phyloP scores from a whole-genome alignment of 495 filamentous ascomycete genomes.

The Jackrogersella multiformis region DNA sequence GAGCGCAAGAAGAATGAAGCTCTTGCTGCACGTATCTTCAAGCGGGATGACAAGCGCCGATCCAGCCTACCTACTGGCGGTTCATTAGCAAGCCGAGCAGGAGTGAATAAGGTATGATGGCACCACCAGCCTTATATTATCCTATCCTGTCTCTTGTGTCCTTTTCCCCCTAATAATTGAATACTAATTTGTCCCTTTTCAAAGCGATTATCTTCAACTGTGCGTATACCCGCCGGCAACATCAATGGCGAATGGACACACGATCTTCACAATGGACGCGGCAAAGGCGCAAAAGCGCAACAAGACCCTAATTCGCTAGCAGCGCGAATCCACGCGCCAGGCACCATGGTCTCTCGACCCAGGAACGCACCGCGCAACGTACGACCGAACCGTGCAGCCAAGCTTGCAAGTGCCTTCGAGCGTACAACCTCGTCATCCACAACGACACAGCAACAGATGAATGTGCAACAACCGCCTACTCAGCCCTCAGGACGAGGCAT shows the following conservation, averaged over 20 bases:
- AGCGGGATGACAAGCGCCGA: conserved; percentile 63
- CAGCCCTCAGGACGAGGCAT: conserved; percentile 62
- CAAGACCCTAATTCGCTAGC: conserved; percentile 55
- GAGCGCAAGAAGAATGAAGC: conserved; percentile 74
- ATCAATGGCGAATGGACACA: conserved; percentile 67
- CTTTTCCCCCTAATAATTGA: neutral
- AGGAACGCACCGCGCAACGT: conserved; percentile 35
- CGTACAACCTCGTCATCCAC: conserved; percentile 42
- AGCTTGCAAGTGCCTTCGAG: conserved; percentile 36
- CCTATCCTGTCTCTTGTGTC: conserved; percentile 15
- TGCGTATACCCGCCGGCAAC: conserved; percentile 54
- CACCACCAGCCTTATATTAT: conserved; percentile 12
- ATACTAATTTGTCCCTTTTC: conserved; percentile 19
- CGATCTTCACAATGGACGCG: conserved; percentile 57
- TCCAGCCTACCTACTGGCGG: conserved; percentile 63
- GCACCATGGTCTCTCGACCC: conserved; percentile 38
- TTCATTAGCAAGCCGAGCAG: conserved; percentile 78
- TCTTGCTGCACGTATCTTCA: conserved; percentile 76
- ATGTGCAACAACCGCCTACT: conserved; percentile 35
- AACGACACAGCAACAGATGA: conserved; percentile 49
- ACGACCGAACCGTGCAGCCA: conserved; percentile 39
- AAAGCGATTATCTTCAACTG: conserved; percentile 47
- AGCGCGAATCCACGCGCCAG: conserved; percentile 54
- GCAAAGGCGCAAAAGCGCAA: conserved; percentile 43
- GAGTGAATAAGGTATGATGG: conserved; percentile 70